Evolutionary conservation across 768 basidiomycete species (phyloP).

Genomic region (Gloeopeniophorella convolvens): DNA sequence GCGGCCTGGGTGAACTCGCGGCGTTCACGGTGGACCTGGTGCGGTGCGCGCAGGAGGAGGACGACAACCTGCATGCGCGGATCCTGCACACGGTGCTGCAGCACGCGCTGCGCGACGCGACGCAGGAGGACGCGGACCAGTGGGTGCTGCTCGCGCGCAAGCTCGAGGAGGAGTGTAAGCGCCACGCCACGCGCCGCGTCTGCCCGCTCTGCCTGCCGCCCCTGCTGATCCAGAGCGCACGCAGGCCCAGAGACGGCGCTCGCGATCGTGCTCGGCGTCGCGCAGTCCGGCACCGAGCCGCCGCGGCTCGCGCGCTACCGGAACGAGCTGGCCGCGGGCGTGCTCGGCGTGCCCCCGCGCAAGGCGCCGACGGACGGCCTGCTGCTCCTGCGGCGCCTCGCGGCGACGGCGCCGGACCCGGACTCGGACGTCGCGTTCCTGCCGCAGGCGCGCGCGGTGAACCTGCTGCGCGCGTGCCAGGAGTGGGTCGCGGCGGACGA

Average conservation of each 20-base stretch:
- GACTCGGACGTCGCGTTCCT: slow-evolving; percentile 82
- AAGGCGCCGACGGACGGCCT: slow-evolving; percentile 69
- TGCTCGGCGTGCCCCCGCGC: slow-evolving; percentile 57
- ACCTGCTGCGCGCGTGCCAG: slow-evolving; percentile 78
- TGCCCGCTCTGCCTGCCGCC: too few relatives aligned
- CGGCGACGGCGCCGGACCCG: slow-evolving; percentile 65
- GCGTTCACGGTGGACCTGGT: slow-evolving; percentile 32
- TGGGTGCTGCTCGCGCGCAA: slow-evolving; percentile 72
- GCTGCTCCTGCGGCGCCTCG: slow-evolving; percentile 57
- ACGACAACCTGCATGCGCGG: slow-evolving; percentile 49
- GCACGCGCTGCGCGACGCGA: slow-evolving; percentile 51
- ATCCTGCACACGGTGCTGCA: slow-evolving; percentile 56
- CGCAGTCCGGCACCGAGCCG: slow-evolving; percentile 58
- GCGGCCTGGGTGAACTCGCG: slow-evolving; percentile 24
- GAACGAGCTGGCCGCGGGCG: slow-evolving; percentile 82
- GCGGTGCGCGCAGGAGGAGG: slow-evolving; percentile 29
- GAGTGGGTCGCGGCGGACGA: slow-evolving; percentile 67
- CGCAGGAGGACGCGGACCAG: slow-evolving; percentile 58
- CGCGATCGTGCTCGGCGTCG: slow-evolving; percentile 56
- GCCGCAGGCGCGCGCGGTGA: slow-evolving; percentile 77
- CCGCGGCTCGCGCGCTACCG: slow-evolving; percentile 71
- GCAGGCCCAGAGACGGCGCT: slow-evolving; percentile 67
- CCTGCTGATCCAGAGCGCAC: not conserved
- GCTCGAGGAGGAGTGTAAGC: slow-evolving; percentile 57
- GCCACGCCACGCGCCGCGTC: too few relatives aligned